These are phyloP conservation scores for Chaetomiaceae sp. DNA, from an alignment of 2,329 filamentous ascomycete genomes.

Conservation along the genomic window DNA sequence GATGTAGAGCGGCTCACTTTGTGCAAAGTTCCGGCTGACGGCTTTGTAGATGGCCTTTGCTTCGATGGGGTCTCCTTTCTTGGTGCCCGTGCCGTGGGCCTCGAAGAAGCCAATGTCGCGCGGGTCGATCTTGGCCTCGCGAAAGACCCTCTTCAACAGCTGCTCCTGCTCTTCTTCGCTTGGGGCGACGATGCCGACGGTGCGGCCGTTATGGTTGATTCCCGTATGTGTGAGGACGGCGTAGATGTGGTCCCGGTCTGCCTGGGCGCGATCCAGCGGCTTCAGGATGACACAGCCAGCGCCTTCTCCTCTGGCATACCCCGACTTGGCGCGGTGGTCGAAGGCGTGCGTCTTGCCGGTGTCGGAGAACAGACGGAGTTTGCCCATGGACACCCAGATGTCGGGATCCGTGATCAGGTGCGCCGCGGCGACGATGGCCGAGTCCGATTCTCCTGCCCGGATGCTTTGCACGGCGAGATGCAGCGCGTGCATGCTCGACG, in stretches of 20 bases:
- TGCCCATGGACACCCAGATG: conserved; percentile 25
- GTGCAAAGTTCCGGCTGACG: conserved; percentile 26
- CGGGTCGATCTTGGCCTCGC: conserved; percentile 19
- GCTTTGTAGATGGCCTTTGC: conserved; percentile 35
- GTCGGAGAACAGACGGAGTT: conserved; percentile 23
- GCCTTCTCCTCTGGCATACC: conserved; percentile 23
- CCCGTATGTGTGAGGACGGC: conserved; percentile 21
- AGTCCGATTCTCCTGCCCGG: conserved; percentile 21
- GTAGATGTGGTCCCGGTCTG: conserved; percentile 23
- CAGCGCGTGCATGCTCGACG: conserved; percentile 23
- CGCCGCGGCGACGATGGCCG: conserved; percentile 21
- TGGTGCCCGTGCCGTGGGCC: conserved; percentile 43
- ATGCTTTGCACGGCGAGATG: conserved; percentile 25
- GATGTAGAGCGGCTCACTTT: conserved; percentile 27
- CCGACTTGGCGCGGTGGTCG: conserved; percentile 24
- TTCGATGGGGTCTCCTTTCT: conserved; percentile 42
- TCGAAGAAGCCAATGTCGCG: conserved; percentile 33
- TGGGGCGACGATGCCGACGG: conserved; percentile 22
- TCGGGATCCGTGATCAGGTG: conserved; percentile 23
- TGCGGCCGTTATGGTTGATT: conserved; percentile 24
- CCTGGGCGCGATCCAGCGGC: conserved; percentile 16
- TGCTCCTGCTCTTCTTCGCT: conserved; percentile 20
- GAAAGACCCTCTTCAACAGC: conserved; percentile 19
- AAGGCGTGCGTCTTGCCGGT: conserved; percentile 22
- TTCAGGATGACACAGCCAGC: conserved; percentile 21